Percentiles rank a stretch among this genome's conserved stretches.
Conservation (phyloP, 352 stramenopile species). For the Pseudoperonospora humuli region DNA sequence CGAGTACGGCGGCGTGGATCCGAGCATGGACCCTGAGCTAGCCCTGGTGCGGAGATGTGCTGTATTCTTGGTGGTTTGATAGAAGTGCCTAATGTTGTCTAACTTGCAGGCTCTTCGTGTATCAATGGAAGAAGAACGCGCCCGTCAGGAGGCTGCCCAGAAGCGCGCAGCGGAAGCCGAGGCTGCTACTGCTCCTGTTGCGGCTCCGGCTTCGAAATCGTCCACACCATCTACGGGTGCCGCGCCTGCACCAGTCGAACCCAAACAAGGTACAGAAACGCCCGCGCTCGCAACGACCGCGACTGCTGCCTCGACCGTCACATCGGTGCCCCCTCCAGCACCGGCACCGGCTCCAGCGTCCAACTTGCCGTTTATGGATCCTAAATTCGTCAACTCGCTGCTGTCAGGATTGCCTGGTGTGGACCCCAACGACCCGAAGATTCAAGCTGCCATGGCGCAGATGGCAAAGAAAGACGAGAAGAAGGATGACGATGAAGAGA, state of each 20-base stretch:
- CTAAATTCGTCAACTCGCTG: constrained; percentile 85
- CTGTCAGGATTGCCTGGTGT: constrained; percentile 84
- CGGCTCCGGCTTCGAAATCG: constrained; percentile 22
- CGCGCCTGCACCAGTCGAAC: constrained; percentile 13
- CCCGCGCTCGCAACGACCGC: constrained; percentile 17
- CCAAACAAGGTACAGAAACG: constrained; percentile 33
- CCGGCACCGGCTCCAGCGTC: constrained; percentile 61
- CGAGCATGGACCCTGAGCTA: constrained; percentile 97
- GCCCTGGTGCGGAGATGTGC: constrained; percentile 80
- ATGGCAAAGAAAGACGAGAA: constrained; percentile 78
- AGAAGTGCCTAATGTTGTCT: constrained; percentile 6
- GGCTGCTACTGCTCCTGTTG: constrained; percentile 35
- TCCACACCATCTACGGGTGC: constrained; percentile 41
- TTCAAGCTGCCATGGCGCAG: constrained; percentile 86
- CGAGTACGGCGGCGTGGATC: constrained; percentile 95
- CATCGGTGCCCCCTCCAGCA: constrained; percentile 42
- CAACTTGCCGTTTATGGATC: constrained; percentile 85
- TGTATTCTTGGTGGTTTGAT: neutral
- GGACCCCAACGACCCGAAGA: constrained; percentile 89
- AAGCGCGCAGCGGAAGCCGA: constrained; percentile 85
- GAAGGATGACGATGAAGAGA: constrained; percentile 75
- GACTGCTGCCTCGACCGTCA: constrained; percentile 10
- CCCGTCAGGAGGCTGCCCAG: constrained; percentile 90
- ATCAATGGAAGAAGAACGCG: constrained; percentile 98
- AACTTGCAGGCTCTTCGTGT: constrained; percentile 82